phyloP scores from a whole-genome alignment of 345 rosid species.

The Rhodamnia argentea region DNA sequence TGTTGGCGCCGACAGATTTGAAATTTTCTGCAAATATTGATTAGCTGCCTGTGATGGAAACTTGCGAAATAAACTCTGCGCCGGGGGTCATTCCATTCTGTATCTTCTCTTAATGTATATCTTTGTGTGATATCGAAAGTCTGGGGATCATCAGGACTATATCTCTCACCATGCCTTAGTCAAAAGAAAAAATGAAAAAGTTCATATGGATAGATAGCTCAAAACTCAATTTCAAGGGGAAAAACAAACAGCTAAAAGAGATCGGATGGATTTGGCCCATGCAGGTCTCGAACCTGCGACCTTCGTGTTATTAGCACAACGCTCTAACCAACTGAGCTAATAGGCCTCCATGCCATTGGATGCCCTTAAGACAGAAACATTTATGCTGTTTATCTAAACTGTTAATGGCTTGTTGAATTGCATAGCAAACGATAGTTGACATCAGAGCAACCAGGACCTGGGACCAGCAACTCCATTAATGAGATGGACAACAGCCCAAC shows the following conservation, averaged over 20 bases:
- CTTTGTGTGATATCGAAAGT: not conserved
- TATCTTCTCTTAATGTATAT: not conserved
- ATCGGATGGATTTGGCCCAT: conserved; percentile 18
- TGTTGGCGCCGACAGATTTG: not conserved
- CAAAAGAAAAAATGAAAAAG: not conserved
- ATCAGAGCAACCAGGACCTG: not conserved
- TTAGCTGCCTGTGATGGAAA: not conserved
- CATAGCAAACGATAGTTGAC: not conserved
- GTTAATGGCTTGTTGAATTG: not conserved
- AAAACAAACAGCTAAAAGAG: not conserved
- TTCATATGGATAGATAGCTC: not conserved
- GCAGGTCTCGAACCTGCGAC: conserved; percentile 53
- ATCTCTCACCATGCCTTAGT: not conserved
- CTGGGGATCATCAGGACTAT: too few species aligned
- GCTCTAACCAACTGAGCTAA: conserved; percentile 70
- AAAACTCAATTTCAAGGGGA: not conserved
- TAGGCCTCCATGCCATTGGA: not conserved
- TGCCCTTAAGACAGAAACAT: not conserved
- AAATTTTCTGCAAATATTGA: not conserved
- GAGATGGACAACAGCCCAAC: not conserved
- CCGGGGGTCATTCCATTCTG: not conserved
- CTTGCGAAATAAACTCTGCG: not conserved
- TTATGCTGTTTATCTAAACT: not conserved
- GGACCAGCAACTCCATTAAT: not conserved
- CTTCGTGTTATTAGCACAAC: conserved; percentile 94